A percentile compares a stretch with the other conserved stretches of the same genome.
Evolutionary conservation across 1,284 basidiomycete species (phyloP).

Genomic region (Rhodotorula sp.): DNA sequence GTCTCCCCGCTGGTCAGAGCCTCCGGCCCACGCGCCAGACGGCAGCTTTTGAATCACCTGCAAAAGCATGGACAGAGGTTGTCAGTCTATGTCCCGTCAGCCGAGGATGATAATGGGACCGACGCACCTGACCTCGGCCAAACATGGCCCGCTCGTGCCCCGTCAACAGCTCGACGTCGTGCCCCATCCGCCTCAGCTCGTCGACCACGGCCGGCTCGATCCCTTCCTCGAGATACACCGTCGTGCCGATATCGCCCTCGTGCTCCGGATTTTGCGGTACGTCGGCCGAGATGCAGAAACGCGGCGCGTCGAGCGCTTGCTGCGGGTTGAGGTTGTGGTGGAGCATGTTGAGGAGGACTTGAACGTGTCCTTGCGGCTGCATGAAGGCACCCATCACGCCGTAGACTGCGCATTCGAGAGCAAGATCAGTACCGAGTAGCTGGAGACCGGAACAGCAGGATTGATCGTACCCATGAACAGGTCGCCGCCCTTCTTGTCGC

Average conservation of each 20-base stretch:
- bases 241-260: constrained; percentile 71
- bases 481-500: constrained; percentile 63
- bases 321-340: constrained; percentile 77
- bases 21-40: constrained; percentile 88
- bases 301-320: constrained; percentile 82
- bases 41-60: constrained; percentile 82
- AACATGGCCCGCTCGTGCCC: constrained; percentile 70
- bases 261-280: constrained; percentile 42
- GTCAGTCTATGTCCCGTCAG: neutral
- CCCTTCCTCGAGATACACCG: constrained; percentile 85
- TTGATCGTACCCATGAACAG: constrained; percentile 65
- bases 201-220: constrained; percentile 54
- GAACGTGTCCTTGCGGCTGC: constrained; percentile 92
- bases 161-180: constrained; percentile 66
- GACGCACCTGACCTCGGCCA: constrained; percentile 73
- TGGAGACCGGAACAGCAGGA: constrained; percentile 51
- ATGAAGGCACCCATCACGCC: constrained; percentile 66
- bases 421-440: neutral
- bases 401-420: neutral
- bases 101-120: constrained; percentile 22
- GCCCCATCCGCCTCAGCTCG: constrained; percentile 71
- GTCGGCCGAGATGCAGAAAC: constrained; percentile 76
- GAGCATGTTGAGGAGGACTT: constrained; percentile 88
- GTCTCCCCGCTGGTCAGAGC: constrained; percentile 77
- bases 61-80: neutral